A percentile compares a stretch with the other conserved stretches of the same genome.
phyloP scores from a whole-genome alignment of 352 stramenopile species.

The Phytophthora agathidicida region DNA sequence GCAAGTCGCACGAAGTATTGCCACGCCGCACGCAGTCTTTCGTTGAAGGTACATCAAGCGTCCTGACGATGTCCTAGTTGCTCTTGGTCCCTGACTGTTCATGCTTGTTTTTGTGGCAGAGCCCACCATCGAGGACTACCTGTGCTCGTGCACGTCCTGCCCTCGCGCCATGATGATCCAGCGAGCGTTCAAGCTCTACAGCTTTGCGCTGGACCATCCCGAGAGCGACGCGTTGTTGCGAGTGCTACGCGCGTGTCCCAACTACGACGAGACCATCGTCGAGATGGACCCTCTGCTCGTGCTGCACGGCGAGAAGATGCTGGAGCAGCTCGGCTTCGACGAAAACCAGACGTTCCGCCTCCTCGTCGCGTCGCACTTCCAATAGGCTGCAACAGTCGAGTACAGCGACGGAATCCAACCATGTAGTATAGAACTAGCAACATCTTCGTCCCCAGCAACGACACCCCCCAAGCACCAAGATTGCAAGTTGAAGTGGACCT shows the following conservation, averaged over 20 bases:
- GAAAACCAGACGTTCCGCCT: slow-evolving; percentile 69
- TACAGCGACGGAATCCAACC: too few species aligned
- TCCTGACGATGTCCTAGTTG: neutral
- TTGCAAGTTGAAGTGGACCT: slow-evolving; percentile 2
- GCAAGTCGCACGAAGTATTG: slow-evolving; percentile 11
- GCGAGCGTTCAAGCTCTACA: slow-evolving; percentile 47
- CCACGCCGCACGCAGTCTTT: slow-evolving; percentile 32
- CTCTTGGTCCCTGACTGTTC: neutral
- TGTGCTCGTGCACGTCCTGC: slow-evolving; percentile 72
- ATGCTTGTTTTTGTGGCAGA: neutral
- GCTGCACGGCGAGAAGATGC: slow-evolving; percentile 55
- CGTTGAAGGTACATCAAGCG: slow-evolving; percentile 14
- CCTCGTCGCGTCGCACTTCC: slow-evolving; percentile 50
- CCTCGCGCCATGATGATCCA: slow-evolving; percentile 56
- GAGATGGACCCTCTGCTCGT: slow-evolving; percentile 47
- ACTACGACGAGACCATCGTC: slow-evolving; percentile 73
- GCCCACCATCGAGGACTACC: slow-evolving; percentile 49
- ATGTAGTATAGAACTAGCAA: slow-evolving; percentile 1
- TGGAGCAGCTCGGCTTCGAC: slow-evolving; percentile 46
- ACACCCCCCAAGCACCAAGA: neutral
- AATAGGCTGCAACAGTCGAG: slow-evolving; percentile 5
- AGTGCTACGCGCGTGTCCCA: slow-evolving; percentile 64
- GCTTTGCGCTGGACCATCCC: slow-evolving; percentile 39
- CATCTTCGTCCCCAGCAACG: neutral
- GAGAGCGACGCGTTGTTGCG: slow-evolving; percentile 46